Evolutionary conservation across 768 basidiomycete species (phyloP).

Genomic region (Russula olivacea): DNA sequence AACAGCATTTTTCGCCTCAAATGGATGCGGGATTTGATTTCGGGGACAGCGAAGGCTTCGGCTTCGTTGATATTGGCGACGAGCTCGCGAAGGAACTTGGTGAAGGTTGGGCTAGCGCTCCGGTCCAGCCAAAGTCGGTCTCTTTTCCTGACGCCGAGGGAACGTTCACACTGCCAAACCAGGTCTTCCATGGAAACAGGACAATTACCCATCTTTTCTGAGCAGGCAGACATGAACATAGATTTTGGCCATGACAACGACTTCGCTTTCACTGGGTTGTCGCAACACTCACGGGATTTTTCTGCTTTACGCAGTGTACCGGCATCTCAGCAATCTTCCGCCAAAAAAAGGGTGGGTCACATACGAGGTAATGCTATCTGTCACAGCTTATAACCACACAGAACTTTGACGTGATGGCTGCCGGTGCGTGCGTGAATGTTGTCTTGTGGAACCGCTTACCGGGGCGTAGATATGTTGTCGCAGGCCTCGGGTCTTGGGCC

Average conservation of each 20-base stretch:
- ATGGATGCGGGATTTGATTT: constrained; percentile 40
- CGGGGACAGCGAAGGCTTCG: constrained; percentile 46
- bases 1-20: constrained; percentile 52
- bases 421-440: constrained; percentile 3
- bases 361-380: not conserved
- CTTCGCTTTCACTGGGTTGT: constrained; percentile 23
- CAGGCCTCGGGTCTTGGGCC: constrained; percentile 1
- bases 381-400: not conserved
- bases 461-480: constrained; percentile 1
- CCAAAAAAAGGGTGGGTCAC: constrained; percentile 21
- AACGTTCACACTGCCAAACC: not conserved
- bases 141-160: not conserved
- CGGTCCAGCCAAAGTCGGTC: constrained; percentile 28
- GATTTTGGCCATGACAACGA: constrained; percentile 25
- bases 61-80: constrained; percentile 57
- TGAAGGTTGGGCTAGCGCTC: constrained; percentile 50
- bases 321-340: not conserved
- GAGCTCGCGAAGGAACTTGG: constrained; percentile 73
- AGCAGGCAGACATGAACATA: constrained; percentile 28
- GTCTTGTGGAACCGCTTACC: not conserved
- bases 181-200: constrained; percentile 8
- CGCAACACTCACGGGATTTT: not conserved
- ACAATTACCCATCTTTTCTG: constrained; percentile 12
- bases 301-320: not conserved
- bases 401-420: constrained; percentile 17